Evolutionary conservation across 148 eudicot genomes (phyloP).

Genomic region (Rhododendron henanense): DNA sequence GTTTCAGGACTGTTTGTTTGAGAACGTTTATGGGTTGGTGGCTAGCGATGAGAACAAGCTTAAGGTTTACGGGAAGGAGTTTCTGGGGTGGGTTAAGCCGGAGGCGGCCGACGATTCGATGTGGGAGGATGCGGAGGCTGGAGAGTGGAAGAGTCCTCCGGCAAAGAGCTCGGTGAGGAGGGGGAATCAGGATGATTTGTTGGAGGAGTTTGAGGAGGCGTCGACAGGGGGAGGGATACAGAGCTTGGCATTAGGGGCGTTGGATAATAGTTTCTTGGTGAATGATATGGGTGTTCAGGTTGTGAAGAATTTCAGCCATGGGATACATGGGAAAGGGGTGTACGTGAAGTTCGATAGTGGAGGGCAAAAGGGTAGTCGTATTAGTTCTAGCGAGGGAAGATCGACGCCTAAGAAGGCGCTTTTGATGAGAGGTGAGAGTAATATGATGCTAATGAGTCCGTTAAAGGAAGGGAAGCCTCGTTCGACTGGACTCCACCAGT

Average conservation of each 20-base stretch:
- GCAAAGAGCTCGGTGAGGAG: slow-evolving; percentile 22
- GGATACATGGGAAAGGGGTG: slow-evolving; percentile 96
- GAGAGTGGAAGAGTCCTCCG: slow-evolving; percentile 24
- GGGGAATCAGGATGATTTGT: slow-evolving; percentile 44
- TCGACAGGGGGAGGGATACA: slow-evolving; percentile 63
- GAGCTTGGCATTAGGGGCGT: slow-evolving; percentile 85
- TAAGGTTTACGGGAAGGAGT: slow-evolving; percentile 84
- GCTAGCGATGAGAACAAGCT: slow-evolving; percentile 67
- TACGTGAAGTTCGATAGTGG: slow-evolving; percentile 59
- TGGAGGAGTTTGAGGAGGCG: slow-evolving; percentile 88
- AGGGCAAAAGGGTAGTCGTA: slow-evolving; percentile 3
- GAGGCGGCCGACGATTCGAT: slow-evolving; percentile 75
- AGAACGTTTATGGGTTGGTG: slow-evolving; percentile 63
- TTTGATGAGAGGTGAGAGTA: slow-evolving; percentile 87
- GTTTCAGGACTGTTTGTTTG: slow-evolving; percentile 77
- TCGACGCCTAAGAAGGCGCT: slow-evolving; percentile 73
- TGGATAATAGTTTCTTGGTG: slow-evolving; percentile 91
- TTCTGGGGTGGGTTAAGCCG: slow-evolving; percentile 76
- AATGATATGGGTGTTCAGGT: slow-evolving; percentile 75
- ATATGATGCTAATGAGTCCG: slow-evolving; percentile 91
- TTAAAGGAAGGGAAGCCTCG: slow-evolving; percentile 68
- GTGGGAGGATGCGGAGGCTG: slow-evolving; percentile 82
- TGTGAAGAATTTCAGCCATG: slow-evolving; percentile 90
- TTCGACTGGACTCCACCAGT: slow-evolving; percentile 66
- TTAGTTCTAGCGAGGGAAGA: slow-evolving; percentile 16